A percentile compares a stretch with the other conserved stretches of the same genome.
Conservation (phyloP, 306 rosid species). For the Boehmeria nivea region DNA sequence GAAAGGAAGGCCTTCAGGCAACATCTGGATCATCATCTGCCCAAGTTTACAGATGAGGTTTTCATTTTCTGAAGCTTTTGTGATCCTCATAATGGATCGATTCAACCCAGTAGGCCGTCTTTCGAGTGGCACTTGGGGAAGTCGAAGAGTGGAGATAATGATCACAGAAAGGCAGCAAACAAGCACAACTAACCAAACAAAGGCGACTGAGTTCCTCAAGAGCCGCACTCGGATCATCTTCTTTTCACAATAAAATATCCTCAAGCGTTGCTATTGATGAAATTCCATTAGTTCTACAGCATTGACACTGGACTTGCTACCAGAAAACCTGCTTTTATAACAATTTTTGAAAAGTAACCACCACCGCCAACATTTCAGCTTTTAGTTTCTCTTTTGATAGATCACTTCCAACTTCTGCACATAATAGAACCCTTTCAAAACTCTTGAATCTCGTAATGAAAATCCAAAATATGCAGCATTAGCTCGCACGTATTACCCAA, state of each 20-base stretch:
- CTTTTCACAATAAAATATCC: not conserved
- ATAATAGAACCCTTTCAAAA: too few relatives aligned
- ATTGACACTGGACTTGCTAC: too few relatives aligned
- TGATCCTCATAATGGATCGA: slow-evolving; percentile 23
- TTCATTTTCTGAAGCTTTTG: slow-evolving; percentile 21
- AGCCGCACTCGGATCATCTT: slow-evolving; percentile 41
- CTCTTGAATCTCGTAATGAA: too few relatives aligned
- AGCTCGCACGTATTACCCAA: too few relatives aligned
- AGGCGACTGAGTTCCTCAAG: slow-evolving; percentile 44
- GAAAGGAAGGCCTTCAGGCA: slow-evolving; percentile 78
- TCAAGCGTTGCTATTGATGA: too few relatives aligned
- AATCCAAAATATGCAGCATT: too few relatives aligned
- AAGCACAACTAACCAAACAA: slow-evolving; percentile 38
- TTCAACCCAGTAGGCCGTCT: slow-evolving; percentile 24
- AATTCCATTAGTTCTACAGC: too few relatives aligned
- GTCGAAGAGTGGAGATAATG: slow-evolving; percentile 38
- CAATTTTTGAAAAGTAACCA: too few relatives aligned
- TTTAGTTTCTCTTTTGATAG: too few relatives aligned
- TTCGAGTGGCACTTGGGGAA: slow-evolving; percentile 45
- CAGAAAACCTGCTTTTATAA: too few relatives aligned
- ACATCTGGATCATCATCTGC: slow-evolving; percentile 74
- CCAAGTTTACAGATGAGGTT: slow-evolving; percentile 43
- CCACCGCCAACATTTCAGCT: too few relatives aligned
- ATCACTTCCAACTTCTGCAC: too few relatives aligned
- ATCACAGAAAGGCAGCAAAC: slow-evolving; percentile 41